Conservation (phyloP, 768 basidiomycete genomes). For the Lactarius pseudohatsudake region DNA sequence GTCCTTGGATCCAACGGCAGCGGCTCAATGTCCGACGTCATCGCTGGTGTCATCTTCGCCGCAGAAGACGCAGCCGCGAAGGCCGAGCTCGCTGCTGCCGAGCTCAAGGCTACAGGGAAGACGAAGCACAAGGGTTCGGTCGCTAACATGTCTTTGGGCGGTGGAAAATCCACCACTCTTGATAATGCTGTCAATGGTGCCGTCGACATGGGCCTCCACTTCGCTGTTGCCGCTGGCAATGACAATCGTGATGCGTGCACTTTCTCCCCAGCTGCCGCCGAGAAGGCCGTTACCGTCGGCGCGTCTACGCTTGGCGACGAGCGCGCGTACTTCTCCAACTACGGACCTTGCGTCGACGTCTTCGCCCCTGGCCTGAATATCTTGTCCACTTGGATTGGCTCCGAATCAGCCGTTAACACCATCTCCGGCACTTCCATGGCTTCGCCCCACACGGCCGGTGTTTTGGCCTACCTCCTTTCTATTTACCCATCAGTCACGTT, state of each 20-base stretch:
- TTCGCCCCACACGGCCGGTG: slow-evolving; percentile 83
- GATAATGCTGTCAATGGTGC: slow-evolving; percentile 86
- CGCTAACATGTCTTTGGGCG: slow-evolving; percentile 97
- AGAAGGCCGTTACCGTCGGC: slow-evolving; percentile 91
- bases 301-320: slow-evolving; percentile 82
- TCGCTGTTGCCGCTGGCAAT: slow-evolving; percentile 93
- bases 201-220: slow-evolving; percentile 83
- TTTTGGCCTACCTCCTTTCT: slow-evolving; percentile 86
- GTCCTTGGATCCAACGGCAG: slow-evolving; percentile 93
- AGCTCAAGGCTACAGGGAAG: slow-evolving; percentile 70
- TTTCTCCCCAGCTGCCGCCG: slow-evolving; percentile 88
- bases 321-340: slow-evolving; percentile 92
- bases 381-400: slow-evolving; percentile 76
- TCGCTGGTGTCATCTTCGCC: slow-evolving; percentile 86
- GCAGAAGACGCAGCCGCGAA: slow-evolving; percentile 52
- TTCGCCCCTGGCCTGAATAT: slow-evolving; percentile 92
- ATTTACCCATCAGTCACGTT: slow-evolving; percentile 70
- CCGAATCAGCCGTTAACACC: slow-evolving; percentile 54
- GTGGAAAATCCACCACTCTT: slow-evolving; percentile 84
- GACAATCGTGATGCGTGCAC: slow-evolving; percentile 88
- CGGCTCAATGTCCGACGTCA: slow-evolving; percentile 93
- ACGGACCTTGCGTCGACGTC: slow-evolving; percentile 86
- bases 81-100: slow-evolving; percentile 58
- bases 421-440: slow-evolving; percentile 94
- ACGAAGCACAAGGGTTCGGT: slow-evolving; percentile 91